Percentiles rank a stretch among this genome's conserved stretches.
phyloP scores from a whole-genome alignment of 495 filamentous ascomycete genomes.

The Delitschia confertaspora region DNA sequence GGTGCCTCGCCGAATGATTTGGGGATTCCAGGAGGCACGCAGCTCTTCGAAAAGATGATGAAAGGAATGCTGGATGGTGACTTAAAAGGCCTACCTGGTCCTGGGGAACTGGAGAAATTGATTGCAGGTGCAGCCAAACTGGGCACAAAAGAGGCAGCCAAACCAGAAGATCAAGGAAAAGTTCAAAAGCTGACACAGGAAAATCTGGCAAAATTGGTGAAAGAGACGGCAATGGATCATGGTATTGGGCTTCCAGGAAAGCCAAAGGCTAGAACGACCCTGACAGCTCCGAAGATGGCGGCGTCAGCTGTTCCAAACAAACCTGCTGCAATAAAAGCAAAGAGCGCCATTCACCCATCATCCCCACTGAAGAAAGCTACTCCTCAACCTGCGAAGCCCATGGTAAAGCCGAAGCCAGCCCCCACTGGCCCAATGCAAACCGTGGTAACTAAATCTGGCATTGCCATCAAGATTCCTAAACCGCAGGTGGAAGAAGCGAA shows the following conservation, averaged over 20 bases:
- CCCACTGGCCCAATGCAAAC: constrained; percentile 8
- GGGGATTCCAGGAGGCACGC: constrained; percentile 16
- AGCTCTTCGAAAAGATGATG: constrained; percentile 24
- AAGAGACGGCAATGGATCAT: constrained; percentile 25
- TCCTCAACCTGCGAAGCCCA: background rate
- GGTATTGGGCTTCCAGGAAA: constrained; percentile 20
- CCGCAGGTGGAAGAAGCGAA: constrained; percentile 23
- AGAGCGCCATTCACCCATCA: constrained; percentile 9
- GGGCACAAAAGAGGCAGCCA: constrained; percentile 8
- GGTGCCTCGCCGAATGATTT: constrained; percentile 25
- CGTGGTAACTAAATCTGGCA: constrained; percentile 21
- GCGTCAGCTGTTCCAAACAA: background rate
- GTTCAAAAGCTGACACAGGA: constrained; percentile 24
- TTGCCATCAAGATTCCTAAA: constrained; percentile 24
- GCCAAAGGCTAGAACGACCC: constrained; percentile 9
- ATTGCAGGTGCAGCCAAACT: constrained; percentile 22
- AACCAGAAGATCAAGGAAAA: constrained; percentile 9
- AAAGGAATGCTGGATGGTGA: constrained; percentile 15
- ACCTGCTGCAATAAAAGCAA: constrained; percentile 8
- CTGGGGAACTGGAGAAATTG: constrained; percentile 23
- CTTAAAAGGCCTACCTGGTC: constrained; percentile 21
- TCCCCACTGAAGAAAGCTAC: constrained; percentile 6
- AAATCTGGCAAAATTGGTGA: constrained; percentile 23
- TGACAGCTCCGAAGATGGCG: constrained; percentile 6
- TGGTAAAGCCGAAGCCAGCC: constrained; percentile 1